Base-by-base conservation (phyloP, 2,329 filamentous ascomycete species). In the Catunica adiposa region DNA sequence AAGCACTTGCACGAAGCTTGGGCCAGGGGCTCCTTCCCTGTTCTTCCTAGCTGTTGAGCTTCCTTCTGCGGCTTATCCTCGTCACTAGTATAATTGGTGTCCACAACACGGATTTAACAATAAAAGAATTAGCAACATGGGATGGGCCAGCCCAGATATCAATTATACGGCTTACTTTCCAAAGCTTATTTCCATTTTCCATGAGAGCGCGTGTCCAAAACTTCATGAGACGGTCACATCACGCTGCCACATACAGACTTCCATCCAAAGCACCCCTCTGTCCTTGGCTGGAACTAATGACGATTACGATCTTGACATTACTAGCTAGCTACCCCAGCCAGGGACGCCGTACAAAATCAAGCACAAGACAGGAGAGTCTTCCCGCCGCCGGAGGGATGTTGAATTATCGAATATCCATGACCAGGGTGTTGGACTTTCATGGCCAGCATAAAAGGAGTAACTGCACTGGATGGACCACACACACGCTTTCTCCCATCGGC, bases 401-500 rank as follows among this genome's bases (percentile, higher is more conserved):
- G 44, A 48, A 48, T 48, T 48, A 48, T 48, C 22, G 44, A 48
- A 48, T 48, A 48, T 48, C 44, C 11, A 48, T n/a, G 44, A 48
- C 44, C 44, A 20, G 44, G 44, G 22, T n/a, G 15, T 48, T n/a
- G 22, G 7, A 20, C 44, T 25, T 25, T 48, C 3, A 20, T 48
- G 15, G 20, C n/a, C 1, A 22, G 11, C 26, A 14, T 48, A 48
- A 48, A 48, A 48, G 44, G 44, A 48, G 44, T 25, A 48, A 15
- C 26, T 42, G 15, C 38, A 7, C 38, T n/a, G 4, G 4, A 20
- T 20, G 17, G n/a, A 42, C 14, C 38, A 42, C 5, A 20, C n/a
- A 20, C 5, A 20, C n/a, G 15, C 38, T 15, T 42, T 20, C 17
- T 20, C 6, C 38, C n/a, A 42, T 37, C 15, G 34, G 15, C 34